Percentiles rank a stretch among this genome's conserved stretches.
Evolutionary conservation across 768 basidiomycete species (phyloP).

Genomic region (Naganishia kalamii): DNA sequence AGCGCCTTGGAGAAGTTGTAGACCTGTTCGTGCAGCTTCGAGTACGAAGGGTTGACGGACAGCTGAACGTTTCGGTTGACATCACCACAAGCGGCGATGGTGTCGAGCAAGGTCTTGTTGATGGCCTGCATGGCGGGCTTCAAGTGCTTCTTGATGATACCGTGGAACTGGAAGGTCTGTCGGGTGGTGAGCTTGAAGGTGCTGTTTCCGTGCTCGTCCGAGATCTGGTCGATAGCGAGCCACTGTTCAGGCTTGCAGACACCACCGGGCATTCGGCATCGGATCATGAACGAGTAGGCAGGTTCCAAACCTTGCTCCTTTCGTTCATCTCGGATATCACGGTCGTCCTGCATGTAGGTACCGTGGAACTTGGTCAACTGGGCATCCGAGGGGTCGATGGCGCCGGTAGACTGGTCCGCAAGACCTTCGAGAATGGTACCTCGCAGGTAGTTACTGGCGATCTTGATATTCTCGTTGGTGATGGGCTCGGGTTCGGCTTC

Average conservation of each 20-base stretch:
- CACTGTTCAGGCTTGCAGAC: slow-evolving; percentile 88
- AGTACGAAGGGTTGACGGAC: slow-evolving; percentile 81
- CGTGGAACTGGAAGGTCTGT: slow-evolving; percentile 99
- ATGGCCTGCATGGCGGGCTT: slow-evolving; percentile 96
- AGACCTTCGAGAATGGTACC: slow-evolving; percentile 93
- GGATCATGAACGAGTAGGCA: slow-evolving; percentile 97
- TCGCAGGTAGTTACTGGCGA: slow-evolving; percentile 82
- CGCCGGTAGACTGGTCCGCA: slow-evolving; percentile 74
- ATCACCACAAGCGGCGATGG: slow-evolving; percentile 95
- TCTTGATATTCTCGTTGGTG: slow-evolving; percentile 99
- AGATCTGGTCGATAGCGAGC: slow-evolving; percentile 90
- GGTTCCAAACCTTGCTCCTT: slow-evolving; percentile 86
- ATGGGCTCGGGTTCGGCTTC: slow-evolving; percentile 95
- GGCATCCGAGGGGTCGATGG: slow-evolving; percentile 80
- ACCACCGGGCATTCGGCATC: slow-evolving; percentile 90
- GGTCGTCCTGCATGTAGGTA: slow-evolving; percentile 70
- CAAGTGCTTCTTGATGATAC: slow-evolving; percentile 92
- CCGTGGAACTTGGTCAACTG: slow-evolving; percentile 89
- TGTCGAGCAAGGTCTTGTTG: slow-evolving; percentile 82
- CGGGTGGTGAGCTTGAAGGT: slow-evolving; percentile 97
- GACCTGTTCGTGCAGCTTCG: slow-evolving; percentile 75
- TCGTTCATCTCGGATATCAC: slow-evolving; percentile 95
- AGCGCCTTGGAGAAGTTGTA: slow-evolving; percentile 75
- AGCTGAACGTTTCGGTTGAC: slow-evolving; percentile 89
- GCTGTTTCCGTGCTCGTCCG: slow-evolving; percentile 86